Conservation (phyloP, 225 moss, liverwort and hornwort species). For the Pseudisothecium myosuroides region DNA sequence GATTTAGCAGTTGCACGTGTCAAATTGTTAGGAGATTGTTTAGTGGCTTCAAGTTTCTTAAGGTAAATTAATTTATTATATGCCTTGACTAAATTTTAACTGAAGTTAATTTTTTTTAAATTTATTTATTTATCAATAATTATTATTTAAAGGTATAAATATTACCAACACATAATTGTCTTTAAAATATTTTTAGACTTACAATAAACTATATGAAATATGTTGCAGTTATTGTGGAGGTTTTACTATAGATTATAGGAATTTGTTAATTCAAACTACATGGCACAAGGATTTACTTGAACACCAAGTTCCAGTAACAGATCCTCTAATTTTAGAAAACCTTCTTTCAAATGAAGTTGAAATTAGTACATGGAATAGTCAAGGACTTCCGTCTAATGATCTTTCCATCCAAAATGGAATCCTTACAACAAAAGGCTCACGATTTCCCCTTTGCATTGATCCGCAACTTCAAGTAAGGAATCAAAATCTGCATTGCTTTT, state of each 20-base stretch:
- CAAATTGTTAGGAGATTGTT: constrained; percentile 73
- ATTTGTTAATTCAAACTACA: constrained; percentile 37
- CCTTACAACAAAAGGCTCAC: constrained; percentile 74
- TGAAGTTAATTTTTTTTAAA: neutral
- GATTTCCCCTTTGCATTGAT: constrained; percentile 83
- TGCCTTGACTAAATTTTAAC: neutral
- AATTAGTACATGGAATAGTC: constrained; percentile 87
- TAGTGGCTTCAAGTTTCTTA: constrained; percentile 77
- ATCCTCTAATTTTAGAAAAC: constrained; percentile 48
- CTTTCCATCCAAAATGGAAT: constrained; percentile 95
- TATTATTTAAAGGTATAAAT: neutral
- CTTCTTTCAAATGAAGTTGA: constrained; percentile 83
- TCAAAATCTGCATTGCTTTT: neutral
- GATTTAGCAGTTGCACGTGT: constrained; percentile 54
- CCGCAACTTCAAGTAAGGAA: constrained; percentile 75
- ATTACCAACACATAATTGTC: neutral
- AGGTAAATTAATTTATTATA: constrained; percentile 10
- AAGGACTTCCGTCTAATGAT: constrained; percentile 94
- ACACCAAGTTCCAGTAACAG: constrained; percentile 51
- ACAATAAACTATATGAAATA: neutral
- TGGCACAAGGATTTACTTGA: constrained; percentile 64
- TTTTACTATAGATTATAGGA: constrained; percentile 73
- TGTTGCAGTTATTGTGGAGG: constrained; percentile 72
- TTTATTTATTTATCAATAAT: no score
- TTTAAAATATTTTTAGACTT: accelerated